Base-by-base conservation (phyloP, 208 protist genomes). In the Polymyxa betae region DNA sequence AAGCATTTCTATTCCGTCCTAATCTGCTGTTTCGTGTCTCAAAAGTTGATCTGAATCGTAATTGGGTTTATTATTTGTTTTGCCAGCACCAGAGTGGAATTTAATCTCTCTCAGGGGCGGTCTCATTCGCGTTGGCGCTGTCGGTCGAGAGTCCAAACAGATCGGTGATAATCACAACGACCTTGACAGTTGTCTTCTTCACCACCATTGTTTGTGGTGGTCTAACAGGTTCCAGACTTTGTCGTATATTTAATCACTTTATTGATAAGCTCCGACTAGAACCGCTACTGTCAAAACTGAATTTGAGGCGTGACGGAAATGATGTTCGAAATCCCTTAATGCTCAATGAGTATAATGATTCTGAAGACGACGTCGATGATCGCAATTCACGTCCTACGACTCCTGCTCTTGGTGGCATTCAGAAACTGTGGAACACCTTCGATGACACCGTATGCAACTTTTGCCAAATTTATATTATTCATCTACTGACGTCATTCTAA, bases 51-150 rank as follows among this genome's bases (percentile, higher is more conserved):
- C n/a, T n/a, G n/a, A n/a, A n/a, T n/a, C n/a, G n/a, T n/a, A n/a
- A n/a, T n/a, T n/a, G n/a, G n/a, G n/a, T n/a, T n/a, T n/a, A n/a
- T n/a, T n/a, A n/a, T n/a, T n/a, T n/a, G n/a, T n/a, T n/a, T n/a
- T n/a, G n/a, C n/a, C n/a, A n/a, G n/a, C n/a, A n/a, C 49, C 5
- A 60, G 5, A 60, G 12, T 60, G 5, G 24, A 29, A 29, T 24
- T 60, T 60, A 60, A 24, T 60, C 12, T 60, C 24, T 24, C 5
- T 60, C 49, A 82, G 72, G 72, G n/a, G 49, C 68, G 10, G 68
- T 91, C 24, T 88, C 90, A n/a, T 91, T 91, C 52, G 90, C 90
- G 24, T 77, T 91, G 24, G 32, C 90, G 44, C 35, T 91, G 10
- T 60, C 32, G 35, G n/a, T 35, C 35, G 72, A 82, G 16, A 82